Conservation (phyloP, 352 stramenopile genomes). For the Phytopythium ostracodes region DNA sequence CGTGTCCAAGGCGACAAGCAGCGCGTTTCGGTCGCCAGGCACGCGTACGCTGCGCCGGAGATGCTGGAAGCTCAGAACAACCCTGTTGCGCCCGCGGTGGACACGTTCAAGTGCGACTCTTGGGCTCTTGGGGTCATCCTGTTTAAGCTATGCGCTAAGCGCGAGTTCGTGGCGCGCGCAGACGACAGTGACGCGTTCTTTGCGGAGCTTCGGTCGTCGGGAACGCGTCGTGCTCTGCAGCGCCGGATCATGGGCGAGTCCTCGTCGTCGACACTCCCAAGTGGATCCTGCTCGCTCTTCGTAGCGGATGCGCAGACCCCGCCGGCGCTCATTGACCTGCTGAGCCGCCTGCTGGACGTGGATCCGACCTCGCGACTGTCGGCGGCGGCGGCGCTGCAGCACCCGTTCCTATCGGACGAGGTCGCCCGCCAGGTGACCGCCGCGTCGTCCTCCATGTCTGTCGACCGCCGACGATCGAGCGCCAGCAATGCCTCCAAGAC, state of each 20-base stretch:
- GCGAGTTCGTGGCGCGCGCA: constrained; percentile 41
- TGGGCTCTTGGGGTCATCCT: constrained; percentile 76
- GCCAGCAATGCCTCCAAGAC: constrained; percentile 20
- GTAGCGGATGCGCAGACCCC: constrained; percentile 22
- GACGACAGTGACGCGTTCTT: constrained; percentile 55
- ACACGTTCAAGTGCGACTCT: constrained; percentile 58
- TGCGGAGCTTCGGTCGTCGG: constrained; percentile 25
- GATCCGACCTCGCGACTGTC: constrained; percentile 43
- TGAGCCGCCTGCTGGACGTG: constrained; percentile 46
- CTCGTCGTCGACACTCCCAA: neutral
- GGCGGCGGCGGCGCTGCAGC: constrained; percentile 39
- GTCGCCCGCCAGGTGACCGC: constrained; percentile 5
- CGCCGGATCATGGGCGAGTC: constrained; percentile 4
- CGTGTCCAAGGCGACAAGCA: constrained; percentile 17
- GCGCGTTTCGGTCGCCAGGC: constrained; percentile 44
- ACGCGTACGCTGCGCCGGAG: constrained; percentile 68
- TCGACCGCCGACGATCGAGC: constrained; percentile 10
- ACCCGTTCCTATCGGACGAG: constrained; percentile 39
- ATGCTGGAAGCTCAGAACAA: constrained; percentile 21
- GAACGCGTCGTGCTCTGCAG: constrained; percentile 24
- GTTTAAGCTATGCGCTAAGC: constrained; percentile 60
- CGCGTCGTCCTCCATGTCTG: neutral
- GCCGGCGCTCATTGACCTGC: constrained; percentile 29
- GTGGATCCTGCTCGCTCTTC: neutral
- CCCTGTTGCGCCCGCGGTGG: constrained; percentile 6